Conservation (phyloP, 306 rosid genomes). For the Senna tora region DNA sequence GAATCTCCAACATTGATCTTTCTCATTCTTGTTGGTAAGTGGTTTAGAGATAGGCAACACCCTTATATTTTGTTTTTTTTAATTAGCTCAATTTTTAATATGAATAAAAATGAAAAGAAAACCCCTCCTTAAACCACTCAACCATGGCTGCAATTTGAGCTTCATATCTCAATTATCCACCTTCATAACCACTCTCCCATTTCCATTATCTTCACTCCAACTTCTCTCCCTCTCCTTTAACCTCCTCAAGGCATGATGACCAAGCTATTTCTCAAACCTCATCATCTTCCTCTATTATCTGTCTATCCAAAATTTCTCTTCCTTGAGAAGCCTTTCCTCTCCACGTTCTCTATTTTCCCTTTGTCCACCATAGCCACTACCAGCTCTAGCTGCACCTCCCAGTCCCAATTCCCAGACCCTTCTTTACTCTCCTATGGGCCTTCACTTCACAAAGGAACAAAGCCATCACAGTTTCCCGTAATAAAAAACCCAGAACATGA, state of each 20-base stretch:
- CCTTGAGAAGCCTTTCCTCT: constrained; percentile 25
- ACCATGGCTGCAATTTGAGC: background rate
- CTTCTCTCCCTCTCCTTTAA: background rate
- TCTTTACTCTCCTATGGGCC: constrained; percentile 63
- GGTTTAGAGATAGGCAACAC: too few species aligned
- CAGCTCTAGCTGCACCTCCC: background rate
- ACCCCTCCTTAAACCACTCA: background rate
- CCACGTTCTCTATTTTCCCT: constrained; percentile 32
- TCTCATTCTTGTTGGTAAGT: too few species aligned
- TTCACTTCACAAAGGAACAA: constrained; percentile 64
- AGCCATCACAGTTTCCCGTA: constrained; percentile 34
- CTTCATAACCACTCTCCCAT: background rate
- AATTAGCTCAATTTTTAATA: too few species aligned
- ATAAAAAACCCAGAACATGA: constrained; percentile 27
- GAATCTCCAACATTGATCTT: too few species aligned
- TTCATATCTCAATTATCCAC: background rate
- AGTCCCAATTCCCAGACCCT: constrained; percentile 29
- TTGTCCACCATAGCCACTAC: constrained; percentile 31
- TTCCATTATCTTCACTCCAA: background rate
- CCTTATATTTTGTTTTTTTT: too few species aligned
- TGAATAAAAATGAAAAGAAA: background rate
- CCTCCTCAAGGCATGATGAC: constrained; percentile 23
- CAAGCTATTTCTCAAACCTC: constrained; percentile 49
- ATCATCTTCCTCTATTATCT: constrained; percentile 38
- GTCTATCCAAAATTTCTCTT: constrained; percentile 38